Base-by-base conservation (phyloP, 176 grass and related monocot species). In the Phragmites australis region DNA sequence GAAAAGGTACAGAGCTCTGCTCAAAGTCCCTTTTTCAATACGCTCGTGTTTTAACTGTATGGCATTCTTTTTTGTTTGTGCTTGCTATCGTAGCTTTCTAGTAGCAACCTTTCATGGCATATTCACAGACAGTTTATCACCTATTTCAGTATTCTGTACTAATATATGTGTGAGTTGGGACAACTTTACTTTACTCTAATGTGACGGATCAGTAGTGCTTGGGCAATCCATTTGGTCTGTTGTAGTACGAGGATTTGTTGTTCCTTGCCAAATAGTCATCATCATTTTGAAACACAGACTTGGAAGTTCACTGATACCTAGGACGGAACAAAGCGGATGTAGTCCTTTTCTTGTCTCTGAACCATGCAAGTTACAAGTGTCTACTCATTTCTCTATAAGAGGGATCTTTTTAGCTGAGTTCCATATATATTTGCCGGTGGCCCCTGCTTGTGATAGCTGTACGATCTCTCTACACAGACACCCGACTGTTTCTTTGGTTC, bases 1-100 rank as follows among this genome's bases (percentile, higher is more conserved):
- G 90, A 82, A 92, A 93, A 93, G 93, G 90, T 68, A 43, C 7
- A 22, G n/a, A 45, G 9, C 41, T 68, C 3, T 45, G 41, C 39
- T 34, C 23, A 52, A 52, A 14, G 57, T 74, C 72, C 6, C 64
- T 31, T 52, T 69, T 37, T 51, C 15, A 84, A 26, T 37, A n/a
- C 42, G 2, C 6, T 60, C 16, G 23, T 52, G 48, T 39, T 37
- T 27, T 40, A 69, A 40, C 30, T 57, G 12, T 55, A 26, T 62
- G 6, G 22, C 14, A 4, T n/a, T 50, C 59, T 74, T 13, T 75
- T 46, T 19, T 58, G 49, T 76, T 18, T 56, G 13, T 39, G 21
- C 50, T 77, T 84, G 19, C 8, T 69, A 45, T 46, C 40, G 1
- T 2, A 2, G 27, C 41, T 77, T 84, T n/a, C 6, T 29, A 21